Base-by-base conservation (phyloP, 2,329 filamentous ascomycete species). In the Emmonsiellopsis sp. region DNA sequence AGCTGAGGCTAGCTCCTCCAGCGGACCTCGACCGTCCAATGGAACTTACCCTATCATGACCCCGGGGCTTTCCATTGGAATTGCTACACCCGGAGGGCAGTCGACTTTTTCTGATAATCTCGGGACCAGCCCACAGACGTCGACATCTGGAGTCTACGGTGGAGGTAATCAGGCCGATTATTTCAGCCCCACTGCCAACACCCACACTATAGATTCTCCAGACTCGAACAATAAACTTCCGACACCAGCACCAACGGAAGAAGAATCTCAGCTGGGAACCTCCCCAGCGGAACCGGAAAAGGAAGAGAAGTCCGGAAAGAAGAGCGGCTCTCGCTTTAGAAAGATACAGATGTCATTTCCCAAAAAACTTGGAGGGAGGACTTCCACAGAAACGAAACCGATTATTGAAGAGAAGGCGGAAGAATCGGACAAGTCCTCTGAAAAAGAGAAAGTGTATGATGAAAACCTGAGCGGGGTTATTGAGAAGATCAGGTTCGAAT, bases 331-430 rank as follows among this genome's bases (percentile, higher is more conserved):
- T 2, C 75, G 89, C 5, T 94, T 95, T 66, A 93, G 91, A 73
- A 89, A 89, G 62, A 91, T 95, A 69, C 83, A 86, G 47, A 86
- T 88, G 81, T 80, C 77, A 56, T 79, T 70, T 60, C 86, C 85
- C 4, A 96, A 94, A 75, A 95, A 95, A 70, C 77, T 92, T 11
- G 83, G 83, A 10, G 20, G 20, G 20, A 81, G 89, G 13, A 80
- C 81, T 0, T 81, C 56, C 30, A 79, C 79, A 5, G 80, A 86
- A 58, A 72, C 87, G 55, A 94, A 93, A 67, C 84, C 88, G 0
- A 80, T 81, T 1, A 77, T 83, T 0, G 88, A 93, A 60, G 89
- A 94, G 65, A 92, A 90, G 68, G 65, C 71, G 1, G 80, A 83
- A 56, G 78, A 79, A 55, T 73, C 72, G 0, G 74, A 73, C 32